Conservation (phyloP, 768 basidiomycete species). For the Amanita muscaria region DNA sequence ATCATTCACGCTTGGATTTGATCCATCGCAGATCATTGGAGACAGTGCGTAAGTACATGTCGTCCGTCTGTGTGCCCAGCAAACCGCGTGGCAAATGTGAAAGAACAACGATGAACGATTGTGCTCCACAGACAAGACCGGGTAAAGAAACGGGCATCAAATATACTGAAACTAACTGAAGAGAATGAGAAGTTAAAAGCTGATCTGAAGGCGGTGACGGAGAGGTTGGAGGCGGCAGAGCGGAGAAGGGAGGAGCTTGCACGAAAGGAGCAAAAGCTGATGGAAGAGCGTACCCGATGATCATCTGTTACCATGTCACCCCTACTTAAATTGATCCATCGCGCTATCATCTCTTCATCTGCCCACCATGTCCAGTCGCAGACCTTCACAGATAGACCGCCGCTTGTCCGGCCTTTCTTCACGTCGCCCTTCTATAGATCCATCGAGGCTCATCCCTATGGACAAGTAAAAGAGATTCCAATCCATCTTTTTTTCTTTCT, state of each 20-base stretch:
- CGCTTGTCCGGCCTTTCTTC: slow-evolving; percentile 40
- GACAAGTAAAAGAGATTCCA: slow-evolving; percentile 50
- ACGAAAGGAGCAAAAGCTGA: slow-evolving; percentile 25
- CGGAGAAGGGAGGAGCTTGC: slow-evolving; percentile 43
- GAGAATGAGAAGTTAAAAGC: slow-evolving; percentile 76
- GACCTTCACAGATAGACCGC: slow-evolving; percentile 23
- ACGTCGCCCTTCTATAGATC: slow-evolving; percentile 69
- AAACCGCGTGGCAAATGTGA: slow-evolving; percentile 8
- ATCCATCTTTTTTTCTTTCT: slow-evolving; percentile 3
- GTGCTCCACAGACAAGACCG: slow-evolving; percentile 32
- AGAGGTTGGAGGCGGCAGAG: slow-evolving; percentile 68
- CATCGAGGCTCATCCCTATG: slow-evolving; percentile 68
- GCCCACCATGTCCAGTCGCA: slow-evolving; percentile 10
- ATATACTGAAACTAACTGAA: slow-evolving; percentile 65
- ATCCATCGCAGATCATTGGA: slow-evolving; percentile 37
- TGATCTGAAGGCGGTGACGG: slow-evolving; percentile 67
- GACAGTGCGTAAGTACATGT: slow-evolving; percentile 37
- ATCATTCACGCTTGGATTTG: slow-evolving; percentile 32
- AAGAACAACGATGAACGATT: slow-evolving; percentile 14
- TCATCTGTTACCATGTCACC: slow-evolving; percentile 7
- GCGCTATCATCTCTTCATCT: slow-evolving; percentile 5
- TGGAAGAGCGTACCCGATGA: slow-evolving; percentile 22
- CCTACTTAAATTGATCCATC: slow-evolving; percentile 7
- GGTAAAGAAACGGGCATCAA: slow-evolving; percentile 66
- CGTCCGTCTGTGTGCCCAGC: slow-evolving; percentile 14